Evolutionary conservation across 148 eudicot species (phyloP), one percentile per base, ranked within the genome.

Genomic region (Arbutus unedo): DNA sequence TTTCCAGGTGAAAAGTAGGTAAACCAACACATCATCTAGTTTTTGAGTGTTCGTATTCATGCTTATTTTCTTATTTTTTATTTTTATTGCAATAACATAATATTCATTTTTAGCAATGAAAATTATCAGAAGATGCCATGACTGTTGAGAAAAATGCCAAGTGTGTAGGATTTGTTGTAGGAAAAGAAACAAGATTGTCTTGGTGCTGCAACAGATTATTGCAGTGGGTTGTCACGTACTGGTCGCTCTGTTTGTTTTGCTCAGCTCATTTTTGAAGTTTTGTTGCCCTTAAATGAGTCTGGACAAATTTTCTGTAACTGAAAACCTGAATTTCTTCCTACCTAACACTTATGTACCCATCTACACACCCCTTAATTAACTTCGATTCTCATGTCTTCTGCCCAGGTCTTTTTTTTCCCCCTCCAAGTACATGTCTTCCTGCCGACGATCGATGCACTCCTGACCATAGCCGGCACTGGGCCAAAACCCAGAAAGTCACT

Each of bases 251-350:
- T 54, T 38, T 53, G 47, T 77, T 55, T 38, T 19, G 45, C 48
- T 54, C 55, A 77, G 19, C 64, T 38, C 64, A 66, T 25, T 38
- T 19, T 54, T 77, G 48, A 77, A 77, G 64, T 77, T 4, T 53
- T 50, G 21, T 16, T 77, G 79, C 62, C 54, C 47, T 54, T 54
- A 53, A 54, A 77, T 77, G 79, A 54, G 79, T 77, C 21, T 14
- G 47, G 79, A 77, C 79, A 77, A 77, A 77, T 31, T 31, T 77
- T 15, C 64, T 54, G 79, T 77, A 77, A 54, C 79, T 8, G 79
- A 49, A 13, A 9, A 31, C 6, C 44, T 76, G 25, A 23, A 51
- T 76, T 76, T 76, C 43, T 74, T 74, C 77, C 25, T 23, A 74
- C 55, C 54, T 8, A 45, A 74, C 31, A 74, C 55, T 47, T 47